Evolutionary conservation across 495 filamentous ascomycete species (phyloP).

Genomic region (Symbiotaphrina buchneri): DNA sequence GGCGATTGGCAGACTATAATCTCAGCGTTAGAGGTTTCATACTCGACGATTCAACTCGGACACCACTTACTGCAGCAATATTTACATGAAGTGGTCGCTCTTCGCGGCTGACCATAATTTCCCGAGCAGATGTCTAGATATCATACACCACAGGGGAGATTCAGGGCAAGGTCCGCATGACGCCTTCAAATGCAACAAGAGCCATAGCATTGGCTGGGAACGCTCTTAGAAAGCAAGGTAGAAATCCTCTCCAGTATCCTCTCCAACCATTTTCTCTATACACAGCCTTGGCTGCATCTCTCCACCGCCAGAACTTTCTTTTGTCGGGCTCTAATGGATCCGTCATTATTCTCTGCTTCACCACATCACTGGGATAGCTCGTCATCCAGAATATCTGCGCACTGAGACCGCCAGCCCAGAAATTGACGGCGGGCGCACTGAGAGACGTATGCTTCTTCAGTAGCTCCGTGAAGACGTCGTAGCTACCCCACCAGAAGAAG

Average conservation of each 20-base stretch:
- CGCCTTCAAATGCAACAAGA: slow-evolving; percentile 77
- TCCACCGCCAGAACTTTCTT: slow-evolving; percentile 53
- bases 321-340: slow-evolving; percentile 53
- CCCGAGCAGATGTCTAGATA: too few relatives aligned
- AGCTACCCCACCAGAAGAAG: slow-evolving; percentile 93
- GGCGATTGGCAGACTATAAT: too few relatives aligned
- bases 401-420: slow-evolving; percentile 86
- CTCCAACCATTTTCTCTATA: slow-evolving; percentile 48
- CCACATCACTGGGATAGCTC: slow-evolving; percentile 79
- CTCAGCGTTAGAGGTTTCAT: too few relatives aligned
- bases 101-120: too few relatives aligned
- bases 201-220: slow-evolving; percentile 96
- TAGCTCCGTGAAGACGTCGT: slow-evolving; percentile 55
- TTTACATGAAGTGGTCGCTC: too few relatives aligned
- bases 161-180: slow-evolving; percentile 56
- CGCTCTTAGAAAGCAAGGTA: slow-evolving; percentile 80
- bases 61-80: too few relatives aligned
- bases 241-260: slow-evolving; percentile 85
- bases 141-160: too few relatives aligned
- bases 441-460: slow-evolving; percentile 44
- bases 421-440: slow-evolving; percentile 65
- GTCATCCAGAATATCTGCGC: slow-evolving; percentile 90
- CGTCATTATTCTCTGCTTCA: slow-evolving; percentile 97
- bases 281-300: slow-evolving; percentile 54
- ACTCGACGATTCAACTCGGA: too few relatives aligned